Percentiles rank a stretch among this genome's conserved stretches.
Conservation (phyloP, 2,329 filamentous ascomycete genomes). For the Aspergillus tubingensis region DNA sequence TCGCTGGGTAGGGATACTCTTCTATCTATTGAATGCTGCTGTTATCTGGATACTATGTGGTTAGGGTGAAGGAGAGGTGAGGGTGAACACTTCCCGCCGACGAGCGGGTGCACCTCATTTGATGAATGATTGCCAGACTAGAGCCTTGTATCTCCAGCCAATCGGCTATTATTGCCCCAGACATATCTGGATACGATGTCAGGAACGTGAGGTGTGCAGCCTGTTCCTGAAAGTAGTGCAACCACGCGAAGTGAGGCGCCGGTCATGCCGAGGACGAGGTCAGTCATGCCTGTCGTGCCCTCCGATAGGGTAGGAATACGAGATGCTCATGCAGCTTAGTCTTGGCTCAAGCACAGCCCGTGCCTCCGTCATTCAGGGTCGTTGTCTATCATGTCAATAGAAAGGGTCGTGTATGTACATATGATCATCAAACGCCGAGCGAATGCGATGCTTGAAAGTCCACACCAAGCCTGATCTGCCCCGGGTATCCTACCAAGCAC, state of each 20-base stretch:
- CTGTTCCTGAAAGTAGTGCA: background rate
- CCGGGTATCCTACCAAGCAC: conserved; percentile 25
- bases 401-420: background rate
- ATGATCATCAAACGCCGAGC: background rate
- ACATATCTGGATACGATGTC: background rate
- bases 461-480: background rate
- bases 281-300: background rate
- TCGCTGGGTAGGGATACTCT: background rate
- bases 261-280: background rate
- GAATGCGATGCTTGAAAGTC: background rate
- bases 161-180: background rate
- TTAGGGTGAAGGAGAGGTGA: background rate
- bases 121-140: background rate
- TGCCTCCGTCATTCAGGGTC: background rate
- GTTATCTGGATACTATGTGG: background rate
- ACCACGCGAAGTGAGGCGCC: background rate
- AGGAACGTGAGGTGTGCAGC: background rate
- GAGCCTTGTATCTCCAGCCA: background rate
- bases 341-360: background rate
- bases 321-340: background rate
- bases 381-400: background rate
- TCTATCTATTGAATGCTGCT: background rate
- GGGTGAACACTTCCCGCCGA: background rate
- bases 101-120: background rate
- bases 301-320: conserved; percentile 8